A percentile compares a stretch with the other conserved stretches of the same genome.
Conservation (phyloP, 805 yeast genomes). For the Candida golubevii region DNA sequence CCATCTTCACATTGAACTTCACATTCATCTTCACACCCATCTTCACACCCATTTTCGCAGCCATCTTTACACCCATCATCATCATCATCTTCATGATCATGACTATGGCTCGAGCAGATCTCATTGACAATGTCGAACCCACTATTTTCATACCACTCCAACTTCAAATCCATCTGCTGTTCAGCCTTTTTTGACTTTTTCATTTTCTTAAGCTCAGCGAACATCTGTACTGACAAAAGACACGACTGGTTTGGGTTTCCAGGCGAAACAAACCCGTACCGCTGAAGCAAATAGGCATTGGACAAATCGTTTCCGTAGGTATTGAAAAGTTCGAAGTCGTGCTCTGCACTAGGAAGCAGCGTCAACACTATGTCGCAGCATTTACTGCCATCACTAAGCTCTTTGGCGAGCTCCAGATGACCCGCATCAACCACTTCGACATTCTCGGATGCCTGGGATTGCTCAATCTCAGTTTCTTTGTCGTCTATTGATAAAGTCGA, state of each 20-base stretch:
- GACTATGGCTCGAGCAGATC: constrained; percentile 4
- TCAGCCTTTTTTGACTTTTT: constrained; percentile 22
- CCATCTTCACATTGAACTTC: background rate
- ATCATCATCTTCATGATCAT: constrained; percentile 15
- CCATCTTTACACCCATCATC: constrained; percentile 15
- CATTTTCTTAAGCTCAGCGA: constrained; percentile 26
- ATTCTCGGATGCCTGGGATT: constrained; percentile 11
- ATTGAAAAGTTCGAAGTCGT: constrained; percentile 61
- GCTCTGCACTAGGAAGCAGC: constrained; percentile 38
- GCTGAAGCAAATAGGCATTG: constrained; percentile 61
- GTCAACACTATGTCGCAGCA: constrained; percentile 69
- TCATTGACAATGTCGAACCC: constrained; percentile 40
- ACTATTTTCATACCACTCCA: constrained; percentile 47
- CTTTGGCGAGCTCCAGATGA: constrained; percentile 31
- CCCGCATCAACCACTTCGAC: constrained; percentile 1
- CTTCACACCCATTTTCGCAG: constrained; percentile 8
- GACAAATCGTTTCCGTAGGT: constrained; percentile 71
- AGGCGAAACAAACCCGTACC: constrained; percentile 73
- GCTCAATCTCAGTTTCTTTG: constrained; percentile 12
- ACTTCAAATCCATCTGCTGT: constrained; percentile 31
- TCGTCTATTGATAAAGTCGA: constrained; percentile 17
- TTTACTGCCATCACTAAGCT: constrained; percentile 34
- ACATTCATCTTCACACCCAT: constrained; percentile 9
- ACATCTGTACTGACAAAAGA: constrained; percentile 51
- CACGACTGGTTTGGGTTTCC: constrained; percentile 47